A percentile compares a stretch with the other conserved stretches of the same genome.
Conservation (phyloP, 805 yeast genomes). For the Kregervanrija delftensis region DNA sequence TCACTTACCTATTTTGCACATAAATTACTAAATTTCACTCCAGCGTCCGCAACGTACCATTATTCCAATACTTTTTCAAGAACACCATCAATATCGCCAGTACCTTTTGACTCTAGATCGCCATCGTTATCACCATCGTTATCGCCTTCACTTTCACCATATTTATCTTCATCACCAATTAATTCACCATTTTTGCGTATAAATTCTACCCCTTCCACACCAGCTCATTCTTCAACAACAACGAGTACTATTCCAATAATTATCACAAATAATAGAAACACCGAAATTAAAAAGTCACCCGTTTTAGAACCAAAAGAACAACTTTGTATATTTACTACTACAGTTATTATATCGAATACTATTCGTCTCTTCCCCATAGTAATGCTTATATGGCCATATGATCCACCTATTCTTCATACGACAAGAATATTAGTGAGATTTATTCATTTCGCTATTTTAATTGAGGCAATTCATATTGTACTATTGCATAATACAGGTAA, state of each 20-base stretch:
- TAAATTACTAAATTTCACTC: conserved; percentile 25
- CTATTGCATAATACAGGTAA: conserved; percentile 18
- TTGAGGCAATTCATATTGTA: conserved; percentile 28
- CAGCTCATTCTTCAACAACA: too few species aligned
- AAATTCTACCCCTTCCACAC: too few species aligned
- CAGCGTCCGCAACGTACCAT: conserved; percentile 3
- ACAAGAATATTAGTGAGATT: conserved; percentile 27
- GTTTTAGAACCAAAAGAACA: too few species aligned
- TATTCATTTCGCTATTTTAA: conserved; percentile 24
- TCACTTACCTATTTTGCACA: conserved; percentile 7
- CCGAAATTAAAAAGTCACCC: too few species aligned
- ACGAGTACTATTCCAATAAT: too few species aligned
- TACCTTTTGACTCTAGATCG: conserved; percentile 1
- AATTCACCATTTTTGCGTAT: too few species aligned
- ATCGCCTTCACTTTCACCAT: neutral
- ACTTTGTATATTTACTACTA: conserved; percentile 39
- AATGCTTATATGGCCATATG: conserved; percentile 96
- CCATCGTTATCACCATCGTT: conserved; percentile 4
- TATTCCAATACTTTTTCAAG: neutral
- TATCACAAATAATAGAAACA: too few species aligned
- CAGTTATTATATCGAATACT: conserved; percentile 69
- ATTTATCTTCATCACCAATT: too few species aligned
- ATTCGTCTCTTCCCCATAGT: conserved; percentile 83
- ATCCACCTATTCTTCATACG: conserved; percentile 49
- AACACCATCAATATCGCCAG: conserved; percentile 5